Percentiles rank a stretch among this genome's conserved stretches.
Evolutionary conservation across 768 basidiomycete species (phyloP).

Genomic region (Phlegmacium glaucopus): DNA sequence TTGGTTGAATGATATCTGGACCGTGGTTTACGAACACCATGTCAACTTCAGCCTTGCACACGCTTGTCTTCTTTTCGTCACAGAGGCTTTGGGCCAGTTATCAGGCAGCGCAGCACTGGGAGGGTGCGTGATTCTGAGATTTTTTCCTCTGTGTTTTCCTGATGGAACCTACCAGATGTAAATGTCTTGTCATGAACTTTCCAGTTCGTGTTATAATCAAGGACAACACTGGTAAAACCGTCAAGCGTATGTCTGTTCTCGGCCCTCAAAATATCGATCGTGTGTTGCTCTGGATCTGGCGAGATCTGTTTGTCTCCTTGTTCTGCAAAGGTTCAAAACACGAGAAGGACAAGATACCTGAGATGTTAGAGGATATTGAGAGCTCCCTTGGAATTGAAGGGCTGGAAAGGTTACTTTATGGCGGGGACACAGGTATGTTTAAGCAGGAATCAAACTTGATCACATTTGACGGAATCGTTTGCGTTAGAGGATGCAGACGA

Average conservation of each 20-base stretch:
- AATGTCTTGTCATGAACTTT: slow-evolving; percentile 46
- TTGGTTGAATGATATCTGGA: slow-evolving; percentile 71
- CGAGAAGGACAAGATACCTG: slow-evolving; percentile 34
- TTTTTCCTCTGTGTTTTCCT: neutral
- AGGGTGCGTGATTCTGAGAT: slow-evolving; percentile 26
- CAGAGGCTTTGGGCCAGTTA: slow-evolving; percentile 44
- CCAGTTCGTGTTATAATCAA: slow-evolving; percentile 45
- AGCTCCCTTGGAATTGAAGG: slow-evolving; percentile 44
- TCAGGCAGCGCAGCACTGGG: slow-evolving; percentile 32
- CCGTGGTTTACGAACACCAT: slow-evolving; percentile 53
- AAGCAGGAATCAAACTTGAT: no score
- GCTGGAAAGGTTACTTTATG: slow-evolving; percentile 49
- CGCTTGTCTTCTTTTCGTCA: slow-evolving; percentile 49
- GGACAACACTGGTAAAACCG: slow-evolving; percentile 34
- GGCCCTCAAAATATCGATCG: slow-evolving; percentile 45
- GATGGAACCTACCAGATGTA: slow-evolving; percentile 39
- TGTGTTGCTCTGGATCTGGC: slow-evolving; percentile 63
- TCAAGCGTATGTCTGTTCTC: slow-evolving; percentile 46
- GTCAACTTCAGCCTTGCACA: slow-evolving; percentile 52
- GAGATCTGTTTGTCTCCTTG: slow-evolving; percentile 61
- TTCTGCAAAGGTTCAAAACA: slow-evolving; percentile 33
- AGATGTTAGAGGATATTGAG: slow-evolving; percentile 62
- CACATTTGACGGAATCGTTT: slow-evolving; percentile 14
- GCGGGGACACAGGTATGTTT: slow-evolving; percentile 50
- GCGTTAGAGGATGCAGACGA: slow-evolving; percentile 20